Evolutionary conservation across 1,139 yeast species (phyloP).

Genomic region (Pichia norvegensis): DNA sequence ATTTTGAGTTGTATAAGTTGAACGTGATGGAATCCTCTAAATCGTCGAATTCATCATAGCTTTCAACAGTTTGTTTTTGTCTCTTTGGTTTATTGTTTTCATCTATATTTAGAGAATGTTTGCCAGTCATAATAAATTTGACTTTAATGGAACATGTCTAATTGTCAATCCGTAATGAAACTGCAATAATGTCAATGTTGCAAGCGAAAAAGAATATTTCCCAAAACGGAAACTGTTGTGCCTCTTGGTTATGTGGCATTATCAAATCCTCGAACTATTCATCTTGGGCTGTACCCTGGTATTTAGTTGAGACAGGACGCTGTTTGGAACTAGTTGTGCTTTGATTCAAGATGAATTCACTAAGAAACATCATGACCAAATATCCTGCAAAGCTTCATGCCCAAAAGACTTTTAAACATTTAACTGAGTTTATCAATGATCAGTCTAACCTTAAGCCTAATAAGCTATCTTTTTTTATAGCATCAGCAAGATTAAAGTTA

Average conservation of each 20-base stretch:
- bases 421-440: conserved; percentile 30
- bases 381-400: conserved; percentile 79
- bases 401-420: conserved; percentile 40
- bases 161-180: too few species aligned
- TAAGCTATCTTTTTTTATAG: conserved; percentile 38
- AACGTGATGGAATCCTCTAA: conserved; percentile 6
- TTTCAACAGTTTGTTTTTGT: not conserved
- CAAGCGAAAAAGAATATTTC: too few species aligned
- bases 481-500: conserved; percentile 56
- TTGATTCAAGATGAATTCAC: not conserved
- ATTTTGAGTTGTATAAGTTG: not conserved
- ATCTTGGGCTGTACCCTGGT: too few species aligned
- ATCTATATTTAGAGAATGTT: not conserved
- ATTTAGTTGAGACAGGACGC: too few species aligned
- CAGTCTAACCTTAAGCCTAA: conserved; percentile 17
- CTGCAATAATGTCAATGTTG: too few species aligned
- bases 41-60: conserved; percentile 12
- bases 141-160: too few species aligned
- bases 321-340: not conserved
- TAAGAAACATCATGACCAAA: conserved; percentile 26
- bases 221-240: too few species aligned
- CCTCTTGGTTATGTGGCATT: too few species aligned
- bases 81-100: not conserved
- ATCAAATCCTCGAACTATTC: too few species aligned
- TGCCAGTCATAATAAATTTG: not conserved